Conservation (phyloP, 768 basidiomycete genomes). For the Tylopilus balloui region DNA sequence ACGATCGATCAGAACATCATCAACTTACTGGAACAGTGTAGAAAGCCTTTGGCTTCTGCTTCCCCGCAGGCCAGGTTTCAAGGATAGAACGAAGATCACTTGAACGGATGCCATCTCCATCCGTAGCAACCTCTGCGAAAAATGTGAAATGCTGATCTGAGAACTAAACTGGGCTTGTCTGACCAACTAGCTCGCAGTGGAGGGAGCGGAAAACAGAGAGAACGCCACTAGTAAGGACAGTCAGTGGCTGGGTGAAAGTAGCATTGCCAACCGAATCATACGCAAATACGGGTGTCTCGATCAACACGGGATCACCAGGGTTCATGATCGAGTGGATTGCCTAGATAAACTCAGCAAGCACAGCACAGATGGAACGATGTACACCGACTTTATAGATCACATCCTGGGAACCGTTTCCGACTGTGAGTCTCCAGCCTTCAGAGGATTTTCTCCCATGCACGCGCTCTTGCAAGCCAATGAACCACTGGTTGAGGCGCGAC, state of each 20-base stretch:
- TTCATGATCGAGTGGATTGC: constrained; percentile 67
- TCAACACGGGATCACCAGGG: constrained; percentile 73
- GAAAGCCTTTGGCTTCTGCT: constrained; percentile 69
- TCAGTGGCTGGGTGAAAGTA: constrained; percentile 11
- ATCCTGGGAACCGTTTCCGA: constrained; percentile 88
- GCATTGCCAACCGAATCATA: constrained; percentile 31
- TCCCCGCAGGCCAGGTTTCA: constrained; percentile 68
- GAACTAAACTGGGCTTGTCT: constrained; percentile 7
- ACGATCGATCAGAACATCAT: constrained; percentile 5
- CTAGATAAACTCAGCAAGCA: constrained; percentile 36
- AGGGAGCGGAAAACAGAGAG: constrained; percentile 59
- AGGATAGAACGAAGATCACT: constrained; percentile 57
- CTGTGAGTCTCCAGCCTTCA: constrained; percentile 70
- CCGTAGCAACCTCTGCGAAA: constrained; percentile 70
- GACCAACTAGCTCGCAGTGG: constrained; percentile 57
- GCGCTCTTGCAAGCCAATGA: constrained; percentile 63
- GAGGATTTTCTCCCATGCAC: constrained; percentile 59
- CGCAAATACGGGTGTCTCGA: constrained; percentile 82
- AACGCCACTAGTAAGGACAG: constrained; percentile 46
- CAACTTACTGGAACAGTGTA: constrained; percentile 72
- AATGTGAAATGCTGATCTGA: constrained; percentile 1
- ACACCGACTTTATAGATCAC: constrained; percentile 71
- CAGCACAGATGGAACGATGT: not conserved
- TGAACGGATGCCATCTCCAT: constrained; percentile 65
- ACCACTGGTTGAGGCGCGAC: constrained; percentile 60